Conservation (phyloP, 1,284 basidiomycete species). For the Apiotrichum mycotoxinovorans region DNA sequence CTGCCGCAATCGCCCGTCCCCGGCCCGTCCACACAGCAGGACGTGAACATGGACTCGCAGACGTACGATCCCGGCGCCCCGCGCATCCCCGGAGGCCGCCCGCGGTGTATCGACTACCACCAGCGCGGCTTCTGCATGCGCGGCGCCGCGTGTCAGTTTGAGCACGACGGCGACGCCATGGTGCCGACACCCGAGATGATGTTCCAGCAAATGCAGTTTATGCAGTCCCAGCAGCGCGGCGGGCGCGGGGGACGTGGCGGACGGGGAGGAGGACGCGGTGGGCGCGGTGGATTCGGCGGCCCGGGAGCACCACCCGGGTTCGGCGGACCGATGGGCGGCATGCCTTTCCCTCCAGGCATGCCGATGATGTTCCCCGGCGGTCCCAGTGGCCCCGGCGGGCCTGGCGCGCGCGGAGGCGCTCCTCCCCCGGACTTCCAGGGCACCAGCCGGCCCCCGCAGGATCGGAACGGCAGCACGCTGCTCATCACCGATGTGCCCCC, state of each 20-base stretch:
- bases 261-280: constrained; percentile 47
- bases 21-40: constrained; percentile 25
- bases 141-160: constrained; percentile 85
- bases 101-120: constrained; percentile 75
- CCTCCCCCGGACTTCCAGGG: constrained; percentile 14
- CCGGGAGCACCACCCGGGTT: constrained; percentile 17
- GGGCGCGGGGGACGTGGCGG: constrained; percentile 37
- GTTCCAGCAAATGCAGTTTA: constrained; percentile 40
- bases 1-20: constrained; percentile 28
- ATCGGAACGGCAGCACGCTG: constrained; percentile 72
- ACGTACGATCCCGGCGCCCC: not conserved
- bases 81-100: constrained; percentile 1
- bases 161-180: constrained; percentile 65
- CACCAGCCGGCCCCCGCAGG: constrained; percentile 38
- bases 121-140: constrained; percentile 87
- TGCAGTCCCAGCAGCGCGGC: constrained; percentile 55
- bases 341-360: constrained; percentile 22
- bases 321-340: not conserved
- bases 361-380: constrained; percentile 22
- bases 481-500: constrained; percentile 92
- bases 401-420: constrained; percentile 6
- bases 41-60: constrained; percentile 28
- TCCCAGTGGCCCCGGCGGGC: constrained; percentile 9
- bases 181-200: constrained; percentile 55
- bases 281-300: constrained; percentile 49